Conservation (phyloP, 1,284 basidiomycete species). For the Ganoderma lingzhi region DNA sequence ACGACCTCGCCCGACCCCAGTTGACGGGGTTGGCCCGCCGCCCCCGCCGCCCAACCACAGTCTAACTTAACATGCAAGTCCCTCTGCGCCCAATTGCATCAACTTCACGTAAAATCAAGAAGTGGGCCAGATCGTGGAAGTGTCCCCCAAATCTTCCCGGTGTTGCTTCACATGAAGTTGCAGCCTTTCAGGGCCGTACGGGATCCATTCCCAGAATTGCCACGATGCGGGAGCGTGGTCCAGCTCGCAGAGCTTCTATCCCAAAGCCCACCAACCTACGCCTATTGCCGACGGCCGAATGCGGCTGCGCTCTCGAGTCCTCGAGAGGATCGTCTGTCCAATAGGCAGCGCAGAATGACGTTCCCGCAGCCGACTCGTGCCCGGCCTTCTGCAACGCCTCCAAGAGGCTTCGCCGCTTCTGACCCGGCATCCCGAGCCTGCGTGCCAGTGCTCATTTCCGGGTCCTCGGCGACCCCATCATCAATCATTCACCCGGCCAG, state of each 20-base stretch:
- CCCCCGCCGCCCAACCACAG: background rate
- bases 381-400: background rate
- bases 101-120: conserved; percentile 17
- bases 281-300: background rate
- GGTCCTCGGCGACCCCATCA: background rate
- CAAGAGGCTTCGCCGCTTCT: background rate
- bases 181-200: too few species aligned
- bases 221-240: background rate
- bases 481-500: background rate
- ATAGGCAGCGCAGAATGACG: conserved; percentile 13
- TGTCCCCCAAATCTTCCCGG: background rate
- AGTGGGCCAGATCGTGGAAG: background rate
- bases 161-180: background rate
- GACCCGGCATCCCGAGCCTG: background rate
- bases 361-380: conserved; percentile 9
- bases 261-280: conserved; percentile 1
- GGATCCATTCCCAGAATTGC: background rate
- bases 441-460: background rate
- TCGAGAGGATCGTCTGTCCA: conserved; percentile 5
- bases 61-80: background rate
- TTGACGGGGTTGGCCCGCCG: background rate
- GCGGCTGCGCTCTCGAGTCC: background rate
- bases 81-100: conserved; percentile 7
- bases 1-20: background rate
- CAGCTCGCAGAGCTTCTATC: background rate